phyloP scores from a whole-genome alignment of 2,329 filamentous ascomycete genomes.

The Botrytis hyacinthi region DNA sequence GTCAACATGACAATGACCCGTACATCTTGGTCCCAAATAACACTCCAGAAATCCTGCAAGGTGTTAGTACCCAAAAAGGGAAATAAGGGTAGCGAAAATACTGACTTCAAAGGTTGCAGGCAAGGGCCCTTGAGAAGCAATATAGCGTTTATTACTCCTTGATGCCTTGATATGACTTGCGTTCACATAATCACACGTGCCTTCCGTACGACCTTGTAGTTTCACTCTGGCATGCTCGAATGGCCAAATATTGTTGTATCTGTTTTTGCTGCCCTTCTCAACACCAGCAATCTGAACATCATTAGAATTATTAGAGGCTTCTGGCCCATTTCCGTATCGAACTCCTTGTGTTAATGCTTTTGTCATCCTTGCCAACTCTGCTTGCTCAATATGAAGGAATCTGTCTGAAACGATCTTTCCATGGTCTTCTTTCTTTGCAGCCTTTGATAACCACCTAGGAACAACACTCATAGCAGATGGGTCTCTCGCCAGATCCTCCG shows the following conservation, averaged over 20 bases:
- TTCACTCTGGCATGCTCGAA: slow-evolving; percentile 92
- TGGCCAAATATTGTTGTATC: slow-evolving; percentile 96
- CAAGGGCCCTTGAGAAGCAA: slow-evolving; percentile 90
- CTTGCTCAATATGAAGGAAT: slow-evolving; percentile 80
- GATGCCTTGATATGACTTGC: slow-evolving; percentile 81
- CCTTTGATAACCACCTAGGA: slow-evolving; percentile 74
- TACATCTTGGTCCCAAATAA: slow-evolving; percentile 95
- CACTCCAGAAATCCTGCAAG: slow-evolving; percentile 88
- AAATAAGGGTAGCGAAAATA: not conserved
- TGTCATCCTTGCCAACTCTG: slow-evolving; percentile 90
- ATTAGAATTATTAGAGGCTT: slow-evolving; percentile 25
- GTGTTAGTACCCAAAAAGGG: slow-evolving; percentile 20
- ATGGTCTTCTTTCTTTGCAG: slow-evolving; percentile 63
- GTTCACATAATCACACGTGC: slow-evolving; percentile 90
- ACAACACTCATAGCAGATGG: slow-evolving; percentile 47
- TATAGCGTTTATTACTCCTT: slow-evolving; percentile 86
- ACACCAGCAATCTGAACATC: slow-evolving; percentile 80
- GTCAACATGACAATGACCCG: slow-evolving; percentile 96
- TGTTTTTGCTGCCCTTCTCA: slow-evolving; percentile 91
- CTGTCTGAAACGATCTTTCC: slow-evolving; percentile 79
- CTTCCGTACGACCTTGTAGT: slow-evolving; percentile 63
- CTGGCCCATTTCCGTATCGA: slow-evolving; percentile 49
- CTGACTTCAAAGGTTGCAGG: slow-evolving; percentile 87
- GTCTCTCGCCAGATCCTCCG: slow-evolving; percentile 46
- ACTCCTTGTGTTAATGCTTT: slow-evolving; percentile 66